These are phyloP conservation scores for Haplosporangium gracile DNA, from an alignment of 192 early-diverging fungal species.

Conservation along the genomic window DNA sequence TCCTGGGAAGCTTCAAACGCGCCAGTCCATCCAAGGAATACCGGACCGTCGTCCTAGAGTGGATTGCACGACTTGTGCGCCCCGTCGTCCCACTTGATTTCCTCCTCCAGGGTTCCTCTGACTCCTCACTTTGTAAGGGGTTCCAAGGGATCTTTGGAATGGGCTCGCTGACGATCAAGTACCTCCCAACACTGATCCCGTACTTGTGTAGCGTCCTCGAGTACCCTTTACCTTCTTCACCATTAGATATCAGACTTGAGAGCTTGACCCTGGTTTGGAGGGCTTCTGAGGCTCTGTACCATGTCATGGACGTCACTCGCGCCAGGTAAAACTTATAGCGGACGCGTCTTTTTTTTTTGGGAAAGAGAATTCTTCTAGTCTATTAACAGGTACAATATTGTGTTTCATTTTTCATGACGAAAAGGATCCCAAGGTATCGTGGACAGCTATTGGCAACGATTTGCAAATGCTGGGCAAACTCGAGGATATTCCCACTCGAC, in stretches of 20 bases:
- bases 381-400: too few species aligned
- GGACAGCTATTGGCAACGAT: slow-evolving; percentile 37
- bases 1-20: slow-evolving; percentile 25
- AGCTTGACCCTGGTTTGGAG: slow-evolving; percentile 32
- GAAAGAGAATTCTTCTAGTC: too few species aligned
- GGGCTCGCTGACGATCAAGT: slow-evolving; percentile 34
- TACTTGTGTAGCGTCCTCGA: slow-evolving; percentile 26
- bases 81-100: slow-evolving; percentile 29
- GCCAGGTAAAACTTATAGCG: slow-evolving; percentile 19
- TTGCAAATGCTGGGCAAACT: slow-evolving; percentile 54
- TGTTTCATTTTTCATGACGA: not conserved
- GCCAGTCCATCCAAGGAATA: slow-evolving; percentile 35
- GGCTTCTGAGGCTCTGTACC: slow-evolving; percentile 19
- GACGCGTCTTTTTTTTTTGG: not conserved
- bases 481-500: slow-evolving; percentile 20
- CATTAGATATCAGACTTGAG: slow-evolving; percentile 11
- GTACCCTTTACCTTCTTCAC: slow-evolving; percentile 26
- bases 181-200: slow-evolving; percentile 28
- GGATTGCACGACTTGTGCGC: slow-evolving; percentile 18
- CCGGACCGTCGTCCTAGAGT: slow-evolving; percentile 18
- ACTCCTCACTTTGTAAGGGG: not conserved
- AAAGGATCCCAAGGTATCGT: slow-evolving; percentile 28
- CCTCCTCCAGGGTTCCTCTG: not conserved
- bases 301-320: slow-evolving; percentile 23
- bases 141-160: slow-evolving; percentile 42